phyloP scores from a whole-genome alignment of 768 basidiomycete genomes.

The Pholiota microspora region DNA sequence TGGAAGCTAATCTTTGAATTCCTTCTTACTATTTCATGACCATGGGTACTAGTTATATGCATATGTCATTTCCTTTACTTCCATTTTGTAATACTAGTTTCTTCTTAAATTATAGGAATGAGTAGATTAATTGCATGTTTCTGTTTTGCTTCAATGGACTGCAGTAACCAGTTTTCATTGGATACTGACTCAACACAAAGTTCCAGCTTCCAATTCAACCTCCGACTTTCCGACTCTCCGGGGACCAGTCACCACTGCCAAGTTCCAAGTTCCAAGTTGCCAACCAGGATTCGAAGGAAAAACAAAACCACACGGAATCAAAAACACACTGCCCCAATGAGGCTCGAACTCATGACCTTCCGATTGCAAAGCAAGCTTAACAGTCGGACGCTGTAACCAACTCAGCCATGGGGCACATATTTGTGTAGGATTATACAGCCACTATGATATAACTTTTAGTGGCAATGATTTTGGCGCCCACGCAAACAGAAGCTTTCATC shows the following conservation, averaged over 20 bases:
- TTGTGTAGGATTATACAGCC: not conserved
- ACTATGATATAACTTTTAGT: not conserved
- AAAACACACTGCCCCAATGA: slow-evolving; percentile 54
- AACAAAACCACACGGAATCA: not conserved
- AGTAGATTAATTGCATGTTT: not conserved
- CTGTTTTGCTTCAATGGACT: not conserved
- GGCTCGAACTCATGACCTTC: slow-evolving; percentile 76
- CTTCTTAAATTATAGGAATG: slow-evolving; percentile 1
- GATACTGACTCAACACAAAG: not conserved
- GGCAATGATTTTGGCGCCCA: not conserved
- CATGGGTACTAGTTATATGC: not conserved
- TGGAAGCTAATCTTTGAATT: not conserved
- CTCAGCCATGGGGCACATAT: slow-evolving; percentile 68
- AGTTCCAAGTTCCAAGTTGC: not conserved
- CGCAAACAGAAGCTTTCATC: no score
- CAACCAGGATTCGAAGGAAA: not conserved
- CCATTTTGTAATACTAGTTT: slow-evolving; percentile 8
- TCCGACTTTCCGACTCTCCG: no score
- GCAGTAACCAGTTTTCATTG: no score
- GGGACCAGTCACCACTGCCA: no score
- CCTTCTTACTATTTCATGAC: slow-evolving; percentile 2
- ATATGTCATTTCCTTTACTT: not conserved
- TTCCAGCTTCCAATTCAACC: no score
- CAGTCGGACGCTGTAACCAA: slow-evolving; percentile 81
- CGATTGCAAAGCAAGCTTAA: slow-evolving; percentile 45